These are phyloP conservation scores for Lepidium africanum DNA, from an alignment of 345 rosid genomes.

Conservation along the genomic window DNA sequence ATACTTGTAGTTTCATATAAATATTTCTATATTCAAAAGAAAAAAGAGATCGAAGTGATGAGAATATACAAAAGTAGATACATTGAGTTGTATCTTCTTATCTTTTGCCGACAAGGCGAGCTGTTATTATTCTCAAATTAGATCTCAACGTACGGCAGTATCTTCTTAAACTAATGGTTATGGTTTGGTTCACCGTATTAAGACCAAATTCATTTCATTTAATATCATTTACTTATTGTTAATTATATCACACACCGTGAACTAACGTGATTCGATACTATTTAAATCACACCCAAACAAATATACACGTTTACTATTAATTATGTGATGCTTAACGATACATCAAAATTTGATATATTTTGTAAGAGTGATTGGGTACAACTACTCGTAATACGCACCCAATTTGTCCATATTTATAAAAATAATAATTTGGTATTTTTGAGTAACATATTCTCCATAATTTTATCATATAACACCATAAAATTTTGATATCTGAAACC, in stretches of 20 bases:
- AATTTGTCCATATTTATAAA: background rate
- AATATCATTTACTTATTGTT: background rate
- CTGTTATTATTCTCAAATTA: constrained; percentile 23
- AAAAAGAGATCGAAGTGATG: background rate
- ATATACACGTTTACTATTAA: background rate
- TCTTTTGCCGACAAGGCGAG: constrained; percentile 13
- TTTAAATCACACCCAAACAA: constrained; percentile 22
- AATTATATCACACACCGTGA: constrained; percentile 10
- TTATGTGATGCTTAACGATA: background rate
- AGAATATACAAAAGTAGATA: background rate
- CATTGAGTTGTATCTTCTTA: background rate
- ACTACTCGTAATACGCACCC: constrained; percentile 15
- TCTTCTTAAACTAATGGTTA: constrained; percentile 10
- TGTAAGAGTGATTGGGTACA: background rate
- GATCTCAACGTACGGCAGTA: constrained; percentile 9
- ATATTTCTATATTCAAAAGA: background rate
- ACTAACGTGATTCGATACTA: constrained; percentile 23
- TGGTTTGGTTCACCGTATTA: constrained; percentile 24
- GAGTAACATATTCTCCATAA: background rate
- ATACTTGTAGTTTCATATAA: background rate
- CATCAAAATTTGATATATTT: too few relatives aligned
- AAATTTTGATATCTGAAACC: too few relatives aligned
- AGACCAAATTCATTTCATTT: constrained; percentile 2
- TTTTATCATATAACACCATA: background rate
- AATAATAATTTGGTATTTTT: background rate